Percentiles rank a stretch among this genome's conserved stretches.
These are phyloP conservation scores for Sisymbrium altissimum DNA, from an alignment of 345 rosid genomes.

Conservation along the genomic window DNA sequence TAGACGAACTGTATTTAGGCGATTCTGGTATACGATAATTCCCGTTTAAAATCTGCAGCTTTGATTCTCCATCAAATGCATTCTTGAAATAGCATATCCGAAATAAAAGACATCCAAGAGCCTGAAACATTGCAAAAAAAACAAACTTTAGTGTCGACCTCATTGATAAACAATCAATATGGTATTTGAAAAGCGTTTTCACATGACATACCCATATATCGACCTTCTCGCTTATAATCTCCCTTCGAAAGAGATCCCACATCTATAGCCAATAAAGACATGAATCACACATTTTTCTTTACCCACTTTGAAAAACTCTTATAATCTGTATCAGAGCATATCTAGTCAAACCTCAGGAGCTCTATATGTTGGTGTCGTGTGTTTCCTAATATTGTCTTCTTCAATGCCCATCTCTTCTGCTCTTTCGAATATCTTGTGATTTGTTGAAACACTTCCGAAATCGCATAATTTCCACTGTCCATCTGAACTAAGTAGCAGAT, in stretches of 20 bases:
- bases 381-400: slow-evolving; percentile 94
- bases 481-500: slow-evolving; percentile 73
- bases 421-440: slow-evolving; percentile 89
- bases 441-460: slow-evolving; percentile 90
- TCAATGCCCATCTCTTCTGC: slow-evolving; percentile 99
- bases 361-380: slow-evolving; percentile 96
- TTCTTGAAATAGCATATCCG: slow-evolving; percentile 90
- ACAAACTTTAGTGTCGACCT: slow-evolving; percentile 13
- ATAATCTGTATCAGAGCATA: slow-evolving; percentile 24
- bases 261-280: slow-evolving; percentile 55
- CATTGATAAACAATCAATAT: background rate
- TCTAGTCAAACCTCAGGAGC: slow-evolving; percentile 83
- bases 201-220: slow-evolving; percentile 87
- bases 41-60: slow-evolving; percentile 89
- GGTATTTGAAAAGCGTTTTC: background rate
- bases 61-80: slow-evolving; percentile 98
- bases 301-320: slow-evolving; percentile 23
- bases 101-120: slow-evolving; percentile 96
- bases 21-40: slow-evolving; percentile 85
- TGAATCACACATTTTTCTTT: slow-evolving; percentile 23
- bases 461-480: slow-evolving; percentile 92
- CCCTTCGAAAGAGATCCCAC: slow-evolving; percentile 96
- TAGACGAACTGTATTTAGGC: slow-evolving; percentile 65
- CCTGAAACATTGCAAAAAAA: slow-evolving; percentile 44
- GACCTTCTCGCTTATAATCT: slow-evolving; percentile 89